Percentiles rank a stretch among this genome's conserved stretches.
Evolutionary conservation across 129 eudicot genomes (phyloP).

Genomic region (Arctium lappa): DNA sequence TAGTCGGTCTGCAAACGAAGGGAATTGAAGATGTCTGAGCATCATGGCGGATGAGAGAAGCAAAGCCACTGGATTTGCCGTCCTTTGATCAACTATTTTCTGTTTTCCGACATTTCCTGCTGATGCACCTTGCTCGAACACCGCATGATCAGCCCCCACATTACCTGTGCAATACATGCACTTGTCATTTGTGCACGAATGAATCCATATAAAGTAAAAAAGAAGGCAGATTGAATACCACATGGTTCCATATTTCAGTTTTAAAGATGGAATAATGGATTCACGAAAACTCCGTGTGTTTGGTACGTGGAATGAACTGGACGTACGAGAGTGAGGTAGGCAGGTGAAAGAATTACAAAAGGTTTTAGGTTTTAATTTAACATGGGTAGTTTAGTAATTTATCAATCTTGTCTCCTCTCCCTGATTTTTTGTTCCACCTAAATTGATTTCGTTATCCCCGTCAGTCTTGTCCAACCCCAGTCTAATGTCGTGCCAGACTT

Average conservation of each 20-base stretch:
- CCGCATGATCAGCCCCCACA: slow-evolving; percentile 90
- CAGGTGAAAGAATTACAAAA: too few species aligned
- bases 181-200: neutral
- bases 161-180: slow-evolving; percentile 55
- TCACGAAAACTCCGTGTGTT: neutral
- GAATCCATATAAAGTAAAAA: neutral
- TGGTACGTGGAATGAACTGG: neutral
- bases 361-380: neutral
- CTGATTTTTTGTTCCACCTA: neutral
- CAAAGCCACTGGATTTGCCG: slow-evolving; percentile 89
- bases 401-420: neutral
- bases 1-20: slow-evolving; percentile 90
- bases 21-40: slow-evolving; percentile 94
- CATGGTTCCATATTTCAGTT: neutral
- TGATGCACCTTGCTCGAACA: slow-evolving; percentile 98
- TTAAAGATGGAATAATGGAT: neutral
- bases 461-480: too few species aligned
- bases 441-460: neutral
- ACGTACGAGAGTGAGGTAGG: too few species aligned
- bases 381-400: neutral
- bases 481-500: neutral
- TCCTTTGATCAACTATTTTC: slow-evolving; percentile 58
- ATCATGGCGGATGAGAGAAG: slow-evolving; percentile 96
- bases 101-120: slow-evolving; percentile 92
- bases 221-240: neutral